Evolutionary conservation across 1,139 yeast genomes (phyloP).

Genomic region (Tardiomyces digboiensis): DNA sequence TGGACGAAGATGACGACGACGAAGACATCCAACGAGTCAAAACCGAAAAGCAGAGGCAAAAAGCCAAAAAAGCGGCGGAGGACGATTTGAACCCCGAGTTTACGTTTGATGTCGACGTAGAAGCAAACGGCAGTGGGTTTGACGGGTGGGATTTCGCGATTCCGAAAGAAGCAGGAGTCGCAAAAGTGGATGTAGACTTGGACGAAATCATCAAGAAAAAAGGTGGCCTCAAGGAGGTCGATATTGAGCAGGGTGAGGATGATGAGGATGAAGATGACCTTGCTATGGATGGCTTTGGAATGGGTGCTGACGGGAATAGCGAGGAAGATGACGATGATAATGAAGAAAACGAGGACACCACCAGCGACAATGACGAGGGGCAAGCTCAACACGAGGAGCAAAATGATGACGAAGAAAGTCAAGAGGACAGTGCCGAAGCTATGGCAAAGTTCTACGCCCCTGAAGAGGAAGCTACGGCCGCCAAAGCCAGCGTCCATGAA

Average conservation of each 20-base stretch:
- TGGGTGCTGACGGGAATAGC: constrained; percentile 41
- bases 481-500: constrained; percentile 37
- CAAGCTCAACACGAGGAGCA: constrained; percentile 19
- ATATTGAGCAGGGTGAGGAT: constrained; percentile 28
- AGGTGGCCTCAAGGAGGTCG: constrained; percentile 33
- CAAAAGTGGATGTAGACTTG: constrained; percentile 55
- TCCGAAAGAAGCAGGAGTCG: constrained; percentile 23
- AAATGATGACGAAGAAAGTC: constrained; percentile 21
- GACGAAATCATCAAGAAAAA: constrained; percentile 71
- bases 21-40: constrained; percentile 9
- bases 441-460: constrained; percentile 25
- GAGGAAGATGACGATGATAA: constrained; percentile 32
- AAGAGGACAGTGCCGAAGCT: constrained; percentile 24
- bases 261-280: constrained; percentile 43
- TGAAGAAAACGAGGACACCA: constrained; percentile 38
- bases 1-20: constrained; percentile 41
- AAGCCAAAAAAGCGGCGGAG: constrained; percentile 20
- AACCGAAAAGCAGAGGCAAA: constrained; percentile 9
- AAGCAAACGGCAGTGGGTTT: constrained; percentile 38
- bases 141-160: constrained; percentile 81
- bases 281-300: constrained; percentile 68
- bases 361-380: constrained; percentile 15
- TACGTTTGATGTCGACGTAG: constrained; percentile 54
- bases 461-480: constrained; percentile 24
- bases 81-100: constrained; percentile 53